Evolutionary conservation across 257 asterid genomes (phyloP), one percentile per base, ranked within the genome.

Genomic region (Nicotiana otophora): DNA sequence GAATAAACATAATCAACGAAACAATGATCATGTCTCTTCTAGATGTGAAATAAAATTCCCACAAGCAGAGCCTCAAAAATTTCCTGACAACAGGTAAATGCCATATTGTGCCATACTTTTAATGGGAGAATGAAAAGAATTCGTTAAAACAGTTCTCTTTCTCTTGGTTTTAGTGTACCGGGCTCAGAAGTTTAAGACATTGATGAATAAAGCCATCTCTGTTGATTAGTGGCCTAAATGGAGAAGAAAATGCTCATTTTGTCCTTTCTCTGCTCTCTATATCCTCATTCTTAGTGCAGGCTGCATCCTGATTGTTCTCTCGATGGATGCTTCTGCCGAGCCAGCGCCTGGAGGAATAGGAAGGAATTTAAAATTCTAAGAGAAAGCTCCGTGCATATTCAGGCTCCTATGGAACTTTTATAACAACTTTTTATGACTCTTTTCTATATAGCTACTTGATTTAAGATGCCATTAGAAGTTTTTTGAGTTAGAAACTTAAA

Each of bases 41-140:
- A 90, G 84, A 81, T 26, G 64, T 26, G 94, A 86, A 83, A 85
- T 80, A 81, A 88, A 54, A 80, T 87, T 67, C 75, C 89, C 89
- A 83, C 83, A 86, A 87, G 84, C 87, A 58, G 94, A 85, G 83
- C 72, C 86, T 83, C 85, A 86, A 74, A 85, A 66, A 81, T 89
- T 84, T 85, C 81, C 97, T 5, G 98, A 89, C 31, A 89, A 94
- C 66, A 94, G 98, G 99, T 96, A 91, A 70, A 74, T 74, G 42
- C 15, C 39, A 23, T 23, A 46, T n/a, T 4, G 0, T 72, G 4
- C 26, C 15, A 26, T 17, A 74, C 51, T 74, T 26, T 26, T 48
- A 26, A 23, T 48, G 8, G 42, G 62, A 74, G 26, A 48, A 48
- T 3, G 7, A 74, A 72, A 72, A 46, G 26, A 48, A 26, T 48